Percentiles rank a stretch among this genome's conserved stretches.
Conservation (phyloP, 148 eudicot species). For the Arbutus unedo region DNA sequence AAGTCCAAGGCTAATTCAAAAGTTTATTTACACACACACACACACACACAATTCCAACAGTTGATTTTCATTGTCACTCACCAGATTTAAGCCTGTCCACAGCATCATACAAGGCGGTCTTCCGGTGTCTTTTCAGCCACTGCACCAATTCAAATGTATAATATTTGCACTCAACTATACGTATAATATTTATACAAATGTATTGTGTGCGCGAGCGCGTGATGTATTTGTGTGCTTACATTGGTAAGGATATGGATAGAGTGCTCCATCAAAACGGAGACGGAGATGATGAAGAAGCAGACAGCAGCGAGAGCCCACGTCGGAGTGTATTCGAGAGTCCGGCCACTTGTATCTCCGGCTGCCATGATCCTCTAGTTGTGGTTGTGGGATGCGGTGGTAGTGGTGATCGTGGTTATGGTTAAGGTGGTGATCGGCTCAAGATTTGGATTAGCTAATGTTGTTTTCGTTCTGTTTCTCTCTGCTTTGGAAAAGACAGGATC, state of each 20-base stretch:
- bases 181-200: too few relatives aligned
- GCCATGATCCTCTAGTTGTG: slow-evolving; percentile 3
- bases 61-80: not conserved
- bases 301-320: slow-evolving; percentile 18
- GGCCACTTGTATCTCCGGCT: not conserved
- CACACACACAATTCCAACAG: not conserved
- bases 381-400: not conserved
- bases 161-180: too few relatives aligned
- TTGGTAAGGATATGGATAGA: slow-evolving; percentile 12
- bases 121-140: slow-evolving; percentile 32
- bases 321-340: slow-evolving; percentile 16
- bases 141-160: not conserved
- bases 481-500: not conserved
- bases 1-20: not conserved
- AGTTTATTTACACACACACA: too few relatives aligned
- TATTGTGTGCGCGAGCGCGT: too few relatives aligned
- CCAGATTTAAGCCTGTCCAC: slow-evolving; percentile 30
- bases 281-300: slow-evolving; percentile 15
- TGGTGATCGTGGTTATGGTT: not conserved
- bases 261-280: slow-evolving; percentile 13
- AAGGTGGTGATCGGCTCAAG: too few relatives aligned
- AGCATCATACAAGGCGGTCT: slow-evolving; percentile 25
- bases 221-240: not conserved
- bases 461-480: not conserved
- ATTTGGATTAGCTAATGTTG: not conserved